Base-by-base conservation (phyloP, 345 rosid genomes). In the Noccaea caerulescens region DNA sequence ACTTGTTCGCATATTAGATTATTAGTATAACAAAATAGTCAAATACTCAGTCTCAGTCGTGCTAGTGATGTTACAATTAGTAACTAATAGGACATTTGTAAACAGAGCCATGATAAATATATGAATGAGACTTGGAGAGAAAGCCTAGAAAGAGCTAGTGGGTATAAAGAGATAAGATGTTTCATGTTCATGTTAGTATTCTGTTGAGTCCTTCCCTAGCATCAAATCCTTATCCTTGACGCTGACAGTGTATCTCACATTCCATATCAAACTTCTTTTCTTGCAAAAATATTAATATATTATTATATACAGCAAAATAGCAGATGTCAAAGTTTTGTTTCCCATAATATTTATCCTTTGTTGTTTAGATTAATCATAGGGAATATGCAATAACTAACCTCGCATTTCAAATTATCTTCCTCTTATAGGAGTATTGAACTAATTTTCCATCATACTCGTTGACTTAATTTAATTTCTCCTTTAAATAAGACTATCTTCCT, bases 201-300 rank as follows among this genome's bases (percentile, higher is more conserved):
- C 76, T 39, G 69, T 63, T 72, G 52, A 61, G 12, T 54, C 6
- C 8, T 46, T 71, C 43, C 60, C 44, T 33, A 39, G 30, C 75
- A 33, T 71, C 68, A 71, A 71, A 60, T 70, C 59, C 27, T 33
- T 54, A 62, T 54, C 56, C n/a, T 63, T 72, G 57, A 54, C 64
- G 32, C 42, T 72, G 76, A 72, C 69, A 61, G 13, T 71, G 45
- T 52, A 10, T 38, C 63, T 2, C 9, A 57, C n/a, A 58, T 58
- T 51, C 54, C 60, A 51, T 54, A 52, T 71, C 68, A 51, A 61
- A 42, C 60, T 13, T 39, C 23, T 59, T 59, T 52, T 69, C 65
- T 43, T 7, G 3, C 42, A 38, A 20, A 20, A 20, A 20, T 20
- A 51, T 0, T 53, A 41, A 32, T 12, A 66, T 39, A 20, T 20